phyloP scores from a whole-genome alignment of 1,284 basidiomycete species.

The Sphagnurus paluster region DNA sequence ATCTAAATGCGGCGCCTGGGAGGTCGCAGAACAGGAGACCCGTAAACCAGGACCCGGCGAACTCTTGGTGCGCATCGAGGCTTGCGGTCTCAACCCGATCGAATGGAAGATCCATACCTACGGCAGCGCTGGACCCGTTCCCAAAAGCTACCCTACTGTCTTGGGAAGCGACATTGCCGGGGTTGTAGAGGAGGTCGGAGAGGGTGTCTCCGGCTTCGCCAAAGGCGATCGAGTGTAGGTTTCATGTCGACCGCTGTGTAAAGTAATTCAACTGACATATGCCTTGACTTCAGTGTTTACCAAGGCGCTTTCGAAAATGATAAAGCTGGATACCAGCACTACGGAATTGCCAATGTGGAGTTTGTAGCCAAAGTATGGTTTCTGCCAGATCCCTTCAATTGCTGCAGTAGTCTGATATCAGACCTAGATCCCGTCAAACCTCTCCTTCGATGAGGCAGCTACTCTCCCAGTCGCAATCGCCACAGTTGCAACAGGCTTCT shows the following conservation, averaged over 20 bases:
- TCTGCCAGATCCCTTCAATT: background rate
- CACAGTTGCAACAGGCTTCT: slow-evolving; percentile 28
- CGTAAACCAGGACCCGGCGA: slow-evolving; percentile 40
- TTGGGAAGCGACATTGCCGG: slow-evolving; percentile 63
- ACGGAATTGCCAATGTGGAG: slow-evolving; percentile 9
- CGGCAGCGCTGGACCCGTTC: slow-evolving; percentile 18
- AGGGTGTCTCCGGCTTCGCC: slow-evolving; percentile 46
- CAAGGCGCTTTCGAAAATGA: slow-evolving; percentile 10
- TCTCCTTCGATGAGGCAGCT: slow-evolving; percentile 31
- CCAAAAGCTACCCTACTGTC: slow-evolving; percentile 36
- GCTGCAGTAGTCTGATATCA: slow-evolving; percentile 5
- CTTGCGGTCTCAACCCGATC: slow-evolving; percentile 47
- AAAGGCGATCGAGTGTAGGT: slow-evolving; percentile 61
- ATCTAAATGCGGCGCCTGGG: slow-evolving; percentile 16
- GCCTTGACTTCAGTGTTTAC: slow-evolving; percentile 9
- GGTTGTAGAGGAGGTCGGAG: slow-evolving; percentile 52
- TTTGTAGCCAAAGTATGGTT: slow-evolving; percentile 9
- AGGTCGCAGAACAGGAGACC: slow-evolving; percentile 22
- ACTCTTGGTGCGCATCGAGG: slow-evolving; percentile 43
- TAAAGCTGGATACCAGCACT: slow-evolving; percentile 14
- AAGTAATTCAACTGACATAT: background rate
- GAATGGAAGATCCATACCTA: slow-evolving; percentile 44
- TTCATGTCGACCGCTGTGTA: background rate
- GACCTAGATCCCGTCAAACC: slow-evolving; percentile 27
- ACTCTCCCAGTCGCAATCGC: slow-evolving; percentile 29